Evolutionary conservation across 495 filamentous ascomycete species (phyloP).

Genomic region (Podospora appendiculata): DNA sequence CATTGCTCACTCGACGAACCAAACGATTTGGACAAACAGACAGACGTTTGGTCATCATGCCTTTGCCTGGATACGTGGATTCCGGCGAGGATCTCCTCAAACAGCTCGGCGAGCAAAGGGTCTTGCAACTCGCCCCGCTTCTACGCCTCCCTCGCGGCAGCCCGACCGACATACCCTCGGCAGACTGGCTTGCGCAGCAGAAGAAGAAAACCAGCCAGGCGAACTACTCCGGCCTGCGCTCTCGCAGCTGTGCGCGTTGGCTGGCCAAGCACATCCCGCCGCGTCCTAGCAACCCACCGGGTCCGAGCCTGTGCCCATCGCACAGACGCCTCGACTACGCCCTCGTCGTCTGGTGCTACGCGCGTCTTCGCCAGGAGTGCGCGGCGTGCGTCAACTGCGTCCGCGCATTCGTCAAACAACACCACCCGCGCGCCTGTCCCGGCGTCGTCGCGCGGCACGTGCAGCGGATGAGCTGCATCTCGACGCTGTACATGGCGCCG

Average conservation of each 20-base stretch:
- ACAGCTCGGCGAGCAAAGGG: neutral
- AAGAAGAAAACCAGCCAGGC: neutral
- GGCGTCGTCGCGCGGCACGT: neutral
- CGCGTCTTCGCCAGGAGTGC: neutral
- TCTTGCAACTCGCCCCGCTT: neutral
- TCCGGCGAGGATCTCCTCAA: neutral
- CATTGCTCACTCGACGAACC: too few relatives aligned
- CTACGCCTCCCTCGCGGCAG: neutral
- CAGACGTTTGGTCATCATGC: too few relatives aligned
- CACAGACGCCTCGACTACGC: neutral
- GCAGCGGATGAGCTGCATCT: conserved; percentile 22
- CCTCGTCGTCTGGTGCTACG: neutral
- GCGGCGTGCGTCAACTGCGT: neutral
- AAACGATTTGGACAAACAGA: too few relatives aligned
- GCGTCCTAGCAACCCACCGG: neutral
- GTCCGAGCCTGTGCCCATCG: neutral
- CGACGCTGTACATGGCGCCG: conserved; percentile 23
- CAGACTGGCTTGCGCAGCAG: neutral
- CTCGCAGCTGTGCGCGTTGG: too few relatives aligned
- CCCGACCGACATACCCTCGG: neutral
- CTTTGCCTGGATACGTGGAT: too few relatives aligned
- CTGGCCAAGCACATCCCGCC: neutral
- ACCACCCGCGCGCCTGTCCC: too few relatives aligned
- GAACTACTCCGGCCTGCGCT: neutral
- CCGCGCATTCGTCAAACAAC: neutral